Percentiles rank a stretch among this genome's conserved stretches.
These are phyloP conservation scores for Fusarium sp. DNA, from an alignment of 2,329 filamentous ascomycete species.

Conservation along the genomic window DNA sequence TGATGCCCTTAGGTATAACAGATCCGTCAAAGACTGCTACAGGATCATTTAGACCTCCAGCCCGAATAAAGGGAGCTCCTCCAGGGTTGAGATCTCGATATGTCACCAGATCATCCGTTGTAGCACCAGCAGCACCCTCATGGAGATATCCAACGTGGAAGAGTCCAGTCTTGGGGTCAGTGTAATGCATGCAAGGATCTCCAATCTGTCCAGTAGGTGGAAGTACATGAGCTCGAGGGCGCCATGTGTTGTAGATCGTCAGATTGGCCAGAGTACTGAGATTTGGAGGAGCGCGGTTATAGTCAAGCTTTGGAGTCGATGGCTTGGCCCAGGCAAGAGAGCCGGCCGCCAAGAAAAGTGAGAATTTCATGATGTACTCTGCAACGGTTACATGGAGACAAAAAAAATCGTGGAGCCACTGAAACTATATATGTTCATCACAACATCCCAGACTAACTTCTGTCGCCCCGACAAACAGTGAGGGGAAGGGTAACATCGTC, in stretches of 20 bases:
- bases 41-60: conserved; percentile 48
- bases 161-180: conserved; percentile 56
- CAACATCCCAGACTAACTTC: not conserved
- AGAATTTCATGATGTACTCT: conserved; percentile 28
- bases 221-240: conserved; percentile 55
- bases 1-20: conserved; percentile 57
- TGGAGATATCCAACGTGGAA: conserved; percentile 60
- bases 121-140: conserved; percentile 51
- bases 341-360: conserved; percentile 26
- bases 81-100: conserved; percentile 52
- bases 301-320: conserved; percentile 44
- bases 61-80: conserved; percentile 56
- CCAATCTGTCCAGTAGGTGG: conserved; percentile 55
- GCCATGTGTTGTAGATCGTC: conserved; percentile 49
- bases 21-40: conserved; percentile 57
- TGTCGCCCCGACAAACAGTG: conserved; percentile 28
- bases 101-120: conserved; percentile 57
- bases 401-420: not conserved
- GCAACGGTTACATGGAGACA: not conserved
- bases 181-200: conserved; percentile 60
- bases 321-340: conserved; percentile 35
- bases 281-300: conserved; percentile 54
- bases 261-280: conserved; percentile 53
- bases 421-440: conserved; percentile 25
- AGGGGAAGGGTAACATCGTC: conserved; percentile 33